Conservation (phyloP, 176 grass and related monocot species). For the Oryza meyeriana region DNA sequence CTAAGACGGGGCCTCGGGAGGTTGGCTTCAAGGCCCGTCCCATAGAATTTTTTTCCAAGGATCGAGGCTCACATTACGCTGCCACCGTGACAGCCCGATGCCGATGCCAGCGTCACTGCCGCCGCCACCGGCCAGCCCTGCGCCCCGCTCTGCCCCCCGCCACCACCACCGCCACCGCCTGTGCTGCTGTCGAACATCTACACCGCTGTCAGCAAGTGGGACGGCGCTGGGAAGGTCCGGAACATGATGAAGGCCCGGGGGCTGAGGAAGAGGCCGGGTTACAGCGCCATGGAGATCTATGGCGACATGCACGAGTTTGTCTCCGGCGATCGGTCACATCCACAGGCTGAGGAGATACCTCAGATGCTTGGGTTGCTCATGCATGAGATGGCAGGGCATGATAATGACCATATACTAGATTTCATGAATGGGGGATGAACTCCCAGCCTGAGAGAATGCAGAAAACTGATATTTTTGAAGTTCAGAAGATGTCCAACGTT, state of each 20-base stretch:
- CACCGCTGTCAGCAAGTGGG: slow-evolving; percentile 48
- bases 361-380: slow-evolving; percentile 49
- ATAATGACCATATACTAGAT: neutral
- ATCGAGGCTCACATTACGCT: too few relatives aligned
- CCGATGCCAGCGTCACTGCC: too few relatives aligned
- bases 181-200: slow-evolving; percentile 79
- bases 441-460: neutral
- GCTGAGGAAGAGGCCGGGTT: slow-evolving; percentile 56
- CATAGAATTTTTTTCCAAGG: too few relatives aligned
- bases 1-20: too few relatives aligned
- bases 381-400: slow-evolving; percentile 33
- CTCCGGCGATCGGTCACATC: slow-evolving; percentile 46
- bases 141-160: too few relatives aligned
- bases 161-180: too few relatives aligned
- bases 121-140: too few relatives aligned
- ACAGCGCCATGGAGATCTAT: slow-evolving; percentile 54
- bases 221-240: slow-evolving; percentile 44
- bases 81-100: too few relatives aligned
- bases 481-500: neutral
- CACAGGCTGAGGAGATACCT: slow-evolving; percentile 28
- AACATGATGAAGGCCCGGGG: slow-evolving; percentile 51
- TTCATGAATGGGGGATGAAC: slow-evolving; percentile 6
- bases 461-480: neutral
- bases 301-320: slow-evolving; percentile 60
- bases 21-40: too few relatives aligned